Evolutionary conservation across 768 basidiomycete species (phyloP).

Genomic region (Amanita phalloides): DNA sequence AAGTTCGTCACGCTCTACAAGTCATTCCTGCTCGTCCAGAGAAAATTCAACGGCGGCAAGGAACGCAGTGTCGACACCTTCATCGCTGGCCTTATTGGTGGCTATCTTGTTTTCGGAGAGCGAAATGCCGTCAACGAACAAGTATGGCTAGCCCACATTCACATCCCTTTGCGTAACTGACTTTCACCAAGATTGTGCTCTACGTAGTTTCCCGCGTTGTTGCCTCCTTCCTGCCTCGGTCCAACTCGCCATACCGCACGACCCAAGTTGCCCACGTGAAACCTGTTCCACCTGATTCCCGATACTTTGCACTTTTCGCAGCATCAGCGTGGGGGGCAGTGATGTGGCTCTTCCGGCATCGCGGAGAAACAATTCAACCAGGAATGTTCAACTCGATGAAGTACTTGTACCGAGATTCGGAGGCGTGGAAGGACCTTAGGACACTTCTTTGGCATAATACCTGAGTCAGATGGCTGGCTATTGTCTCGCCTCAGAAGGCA

Average conservation of each 20-base stretch:
- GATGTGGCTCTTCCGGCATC: slow-evolving; percentile 91
- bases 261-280: slow-evolving; percentile 33
- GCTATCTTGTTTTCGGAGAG: slow-evolving; percentile 82
- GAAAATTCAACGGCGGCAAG: slow-evolving; percentile 73
- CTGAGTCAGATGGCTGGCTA: slow-evolving; percentile 20
- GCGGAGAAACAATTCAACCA: slow-evolving; percentile 85
- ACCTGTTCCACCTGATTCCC: slow-evolving; percentile 76
- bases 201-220: slow-evolving; percentile 92
- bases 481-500: slow-evolving; percentile 18
- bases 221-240: slow-evolving; percentile 84
- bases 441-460: slow-evolving; percentile 91
- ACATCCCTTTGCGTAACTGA: not conserved
- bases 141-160: slow-evolving; percentile 32
- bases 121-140: slow-evolving; percentile 87
- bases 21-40: slow-evolving; percentile 71
- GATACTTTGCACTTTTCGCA: slow-evolving; percentile 80
- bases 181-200: slow-evolving; percentile 68
- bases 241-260: slow-evolving; percentile 41
- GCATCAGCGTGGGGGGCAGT: slow-evolving; percentile 90
- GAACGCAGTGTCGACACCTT: slow-evolving; percentile 77
- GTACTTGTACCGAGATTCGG: slow-evolving; percentile 92
- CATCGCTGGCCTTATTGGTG: slow-evolving; percentile 85
- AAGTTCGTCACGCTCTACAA: slow-evolving; percentile 96
- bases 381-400: slow-evolving; percentile 96
- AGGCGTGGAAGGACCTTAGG: slow-evolving; percentile 70